Base-by-base conservation (phyloP, 2,329 filamentous ascomycete genomes). In the Elsinoe australis region DNA sequence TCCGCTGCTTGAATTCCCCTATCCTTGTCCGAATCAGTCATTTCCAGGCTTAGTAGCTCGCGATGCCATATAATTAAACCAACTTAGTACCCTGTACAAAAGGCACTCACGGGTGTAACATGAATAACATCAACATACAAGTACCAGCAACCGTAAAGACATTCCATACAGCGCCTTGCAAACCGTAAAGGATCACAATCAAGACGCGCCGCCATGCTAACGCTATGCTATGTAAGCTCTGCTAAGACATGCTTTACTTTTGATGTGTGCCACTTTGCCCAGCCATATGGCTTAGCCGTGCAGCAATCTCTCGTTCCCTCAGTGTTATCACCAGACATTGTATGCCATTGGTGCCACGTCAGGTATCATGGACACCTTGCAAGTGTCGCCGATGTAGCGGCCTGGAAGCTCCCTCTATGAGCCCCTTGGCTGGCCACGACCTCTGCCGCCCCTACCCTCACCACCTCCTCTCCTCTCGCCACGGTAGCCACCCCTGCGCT, bases 401-500 rank as follows among this genome's bases (percentile, higher is more conserved):
- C 17, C 21, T 44, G 39, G 8, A 18, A 22, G 17, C 45, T 36
- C 32, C 8, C 39, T 33, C 45, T 48, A 48, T 14, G 45, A 48
- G 34, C 45, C 45, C 21, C 45, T 34, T 34, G 45, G 45, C 22
- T 35, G 60, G 28, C 64, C 61, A 41, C 64, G 57, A 48, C 59
- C 57, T 31, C 58, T 54, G 45, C 61, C 57, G 33, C 61, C 63
- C 42, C 64, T 51, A 45, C 53, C 54, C 42, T 60, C 58, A n/a
- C 59, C 59, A 46, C 67, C 70, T 55, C 65, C 67, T 51, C 74
- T 71, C 47, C 59, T 58, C 18, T 63, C 61, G 18, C 67, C 63
- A 52, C 68, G 56, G 59, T 64, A 63, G 32, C 67, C 69, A 45
- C 70, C 69, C 52, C 76, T 70, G 14, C 39, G 39, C 7, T 44